phyloP scores from a whole-genome alignment of 805 yeast genomes.

The Ogataea paradorogensis region DNA sequence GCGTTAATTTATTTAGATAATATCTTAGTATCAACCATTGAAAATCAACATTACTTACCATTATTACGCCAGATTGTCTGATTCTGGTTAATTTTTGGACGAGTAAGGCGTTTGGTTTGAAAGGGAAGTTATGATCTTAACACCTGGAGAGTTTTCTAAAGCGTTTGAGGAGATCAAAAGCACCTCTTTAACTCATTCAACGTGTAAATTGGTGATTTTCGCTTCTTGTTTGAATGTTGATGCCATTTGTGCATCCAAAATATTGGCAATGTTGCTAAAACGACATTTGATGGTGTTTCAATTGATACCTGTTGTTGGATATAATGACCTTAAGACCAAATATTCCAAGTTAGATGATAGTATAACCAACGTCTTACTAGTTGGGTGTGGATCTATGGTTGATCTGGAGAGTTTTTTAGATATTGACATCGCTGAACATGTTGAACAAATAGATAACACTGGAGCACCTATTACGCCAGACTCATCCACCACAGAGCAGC shows the following conservation, averaged over 20 bases:
- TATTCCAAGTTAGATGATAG: slow-evolving; percentile 67
- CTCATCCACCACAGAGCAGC: slow-evolving; percentile 27
- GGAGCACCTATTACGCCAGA: slow-evolving; percentile 24
- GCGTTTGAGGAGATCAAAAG: slow-evolving; percentile 66
- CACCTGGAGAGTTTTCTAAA: slow-evolving; percentile 62
- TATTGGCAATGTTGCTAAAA: slow-evolving; percentile 66
- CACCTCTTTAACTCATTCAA: slow-evolving; percentile 85
- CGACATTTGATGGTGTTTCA: slow-evolving; percentile 84
- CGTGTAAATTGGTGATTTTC: slow-evolving; percentile 82
- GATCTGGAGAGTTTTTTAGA: slow-evolving; percentile 77
- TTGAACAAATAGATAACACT: slow-evolving; percentile 32
- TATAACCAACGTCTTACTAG: slow-evolving; percentile 67
- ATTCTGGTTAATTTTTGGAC: neutral
- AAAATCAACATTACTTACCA: neutral
- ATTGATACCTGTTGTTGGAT: slow-evolving; percentile 90
- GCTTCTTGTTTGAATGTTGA: slow-evolving; percentile 91
- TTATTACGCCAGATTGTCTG: neutral
- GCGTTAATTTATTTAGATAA: slow-evolving; percentile 2
- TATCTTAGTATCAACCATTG: neutral
- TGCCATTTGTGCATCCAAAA: slow-evolving; percentile 84
- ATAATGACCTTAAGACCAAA: slow-evolving; percentile 66
- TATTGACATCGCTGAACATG: slow-evolving; percentile 52
- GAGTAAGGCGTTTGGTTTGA: neutral
- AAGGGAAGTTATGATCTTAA: slow-evolving; percentile 60
- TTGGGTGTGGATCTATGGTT: slow-evolving; percentile 94